These are phyloP conservation scores for Colletotrichum destructivum DNA, from an alignment of 2,329 filamentous ascomycete species.

Conservation along the genomic window DNA sequence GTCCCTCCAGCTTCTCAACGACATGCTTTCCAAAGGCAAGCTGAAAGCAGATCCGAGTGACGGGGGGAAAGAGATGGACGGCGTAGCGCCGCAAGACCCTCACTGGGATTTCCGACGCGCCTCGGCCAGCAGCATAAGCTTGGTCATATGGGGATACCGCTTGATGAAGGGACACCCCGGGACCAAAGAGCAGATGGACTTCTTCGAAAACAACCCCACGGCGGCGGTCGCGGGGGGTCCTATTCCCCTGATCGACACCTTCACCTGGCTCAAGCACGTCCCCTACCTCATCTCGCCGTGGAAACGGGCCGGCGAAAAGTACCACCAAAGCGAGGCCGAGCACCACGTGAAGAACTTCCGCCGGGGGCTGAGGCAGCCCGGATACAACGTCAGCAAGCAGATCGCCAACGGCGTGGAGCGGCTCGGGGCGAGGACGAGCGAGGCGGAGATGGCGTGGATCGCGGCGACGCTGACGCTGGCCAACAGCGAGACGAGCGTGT, in stretches of 20 bases:
- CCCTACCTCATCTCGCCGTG: slow-evolving; percentile 28
- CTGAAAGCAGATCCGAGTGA: neutral
- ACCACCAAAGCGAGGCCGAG: slow-evolving; percentile 1
- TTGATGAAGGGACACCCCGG: slow-evolving; percentile 10
- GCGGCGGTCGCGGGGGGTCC: neutral
- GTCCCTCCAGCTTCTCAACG: slow-evolving; percentile 20
- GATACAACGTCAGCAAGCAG: slow-evolving; percentile 22
- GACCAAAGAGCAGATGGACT: slow-evolving; percentile 11
- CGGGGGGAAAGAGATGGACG: neutral
- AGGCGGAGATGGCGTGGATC: slow-evolving; percentile 6
- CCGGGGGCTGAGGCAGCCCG: neutral
- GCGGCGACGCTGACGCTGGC: slow-evolving; percentile 14
- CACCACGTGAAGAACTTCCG: slow-evolving; percentile 22
- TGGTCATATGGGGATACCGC: slow-evolving; percentile 19
- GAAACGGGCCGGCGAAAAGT: slow-evolving; percentile 16
- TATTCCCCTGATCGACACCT: neutral
- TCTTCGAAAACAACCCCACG: neutral
- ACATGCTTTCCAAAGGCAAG: neutral
- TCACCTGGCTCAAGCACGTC: slow-evolving; percentile 22
- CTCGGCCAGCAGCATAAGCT: slow-evolving; percentile 7
- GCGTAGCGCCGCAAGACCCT: neutral
- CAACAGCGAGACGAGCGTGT: slow-evolving; percentile 11
- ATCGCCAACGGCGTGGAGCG: neutral
- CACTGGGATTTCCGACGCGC: slow-evolving; percentile 18
- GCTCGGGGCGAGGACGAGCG: neutral